A percentile compares a stretch with the other conserved stretches of the same genome.
Evolutionary conservation across 345 rosid genomes (phyloP).

Genomic region (Kernera saxatilis): DNA sequence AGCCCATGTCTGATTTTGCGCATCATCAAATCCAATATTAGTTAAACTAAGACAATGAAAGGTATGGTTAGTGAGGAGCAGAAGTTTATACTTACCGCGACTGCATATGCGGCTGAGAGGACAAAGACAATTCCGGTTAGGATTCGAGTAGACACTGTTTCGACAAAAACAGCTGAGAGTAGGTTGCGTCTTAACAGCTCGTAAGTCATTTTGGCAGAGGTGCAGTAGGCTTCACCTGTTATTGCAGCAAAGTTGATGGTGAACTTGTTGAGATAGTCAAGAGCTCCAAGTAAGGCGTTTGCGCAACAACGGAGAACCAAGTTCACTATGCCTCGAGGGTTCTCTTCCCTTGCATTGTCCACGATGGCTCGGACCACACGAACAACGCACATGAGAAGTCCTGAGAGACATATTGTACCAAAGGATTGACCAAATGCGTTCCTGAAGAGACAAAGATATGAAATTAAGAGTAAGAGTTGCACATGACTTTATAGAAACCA

Average conservation of each 20-base stretch:
- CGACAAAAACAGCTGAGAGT: constrained; percentile 84
- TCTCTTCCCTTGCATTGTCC: constrained; percentile 73
- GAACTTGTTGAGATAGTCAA: constrained; percentile 90
- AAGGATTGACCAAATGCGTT: constrained; percentile 84
- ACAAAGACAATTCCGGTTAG: constrained; percentile 68
- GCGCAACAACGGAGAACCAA: constrained; percentile 60
- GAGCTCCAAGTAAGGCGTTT: constrained; percentile 45
- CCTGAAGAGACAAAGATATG: constrained; percentile 39
- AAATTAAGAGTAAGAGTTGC: neutral
- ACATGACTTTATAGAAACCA: neutral
- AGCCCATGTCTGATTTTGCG: constrained; percentile 52
- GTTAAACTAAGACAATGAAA: neutral
- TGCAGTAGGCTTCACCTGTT: constrained; percentile 85
- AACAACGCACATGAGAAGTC: constrained; percentile 61
- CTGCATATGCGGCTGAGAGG: constrained; percentile 73
- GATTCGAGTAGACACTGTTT: constrained; percentile 76
- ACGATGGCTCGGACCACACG: constrained; percentile 76
- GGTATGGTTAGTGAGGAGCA: neutral
- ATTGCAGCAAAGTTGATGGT: constrained; percentile 88
- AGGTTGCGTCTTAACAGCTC: constrained; percentile 86
- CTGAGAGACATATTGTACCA: constrained; percentile 88
- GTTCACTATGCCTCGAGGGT: constrained; percentile 62
- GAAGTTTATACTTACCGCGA: constrained; percentile 43
- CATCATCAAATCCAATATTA: neutral
- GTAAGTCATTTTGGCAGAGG: constrained; percentile 84